These are phyloP conservation scores for Populus pruinosa DNA, from an alignment of 345 rosid genomes.

Conservation along the genomic window DNA sequence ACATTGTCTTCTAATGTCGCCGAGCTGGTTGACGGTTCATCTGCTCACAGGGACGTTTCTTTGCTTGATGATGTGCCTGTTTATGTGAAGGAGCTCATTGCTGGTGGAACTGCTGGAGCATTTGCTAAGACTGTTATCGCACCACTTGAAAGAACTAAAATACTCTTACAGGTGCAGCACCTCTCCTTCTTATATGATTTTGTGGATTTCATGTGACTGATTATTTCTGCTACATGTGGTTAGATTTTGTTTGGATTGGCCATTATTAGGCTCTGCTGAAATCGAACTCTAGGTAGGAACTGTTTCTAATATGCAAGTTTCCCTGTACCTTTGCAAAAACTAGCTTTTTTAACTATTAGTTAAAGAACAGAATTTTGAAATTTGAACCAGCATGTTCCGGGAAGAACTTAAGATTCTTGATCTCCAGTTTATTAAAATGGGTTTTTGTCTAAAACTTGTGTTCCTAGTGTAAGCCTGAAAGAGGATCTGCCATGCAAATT, in stretches of 20 bases:
- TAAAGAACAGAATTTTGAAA: not conserved
- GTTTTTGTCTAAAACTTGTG: not conserved
- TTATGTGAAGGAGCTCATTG: conserved; percentile 81
- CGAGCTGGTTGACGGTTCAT: conserved; percentile 56
- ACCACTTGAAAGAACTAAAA: conserved; percentile 84
- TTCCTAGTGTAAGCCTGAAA: not conserved
- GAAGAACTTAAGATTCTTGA: not conserved
- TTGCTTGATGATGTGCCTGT: conserved; percentile 63
- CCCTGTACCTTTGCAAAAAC: not conserved
- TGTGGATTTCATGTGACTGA: not conserved
- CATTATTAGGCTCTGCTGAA: not conserved
- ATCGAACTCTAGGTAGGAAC: not conserved
- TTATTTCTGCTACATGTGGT: not conserved
- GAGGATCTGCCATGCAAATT: not conserved
- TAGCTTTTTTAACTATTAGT: not conserved
- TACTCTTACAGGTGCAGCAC: conserved; percentile 73
- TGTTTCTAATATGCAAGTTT: not conserved
- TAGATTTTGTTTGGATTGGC: not conserved
- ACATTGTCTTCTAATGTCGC: conserved; percentile 62
- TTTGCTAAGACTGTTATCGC: conserved; percentile 91
- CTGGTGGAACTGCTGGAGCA: conserved; percentile 95
- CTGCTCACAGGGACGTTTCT: conserved; percentile 36
- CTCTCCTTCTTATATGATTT: not conserved
- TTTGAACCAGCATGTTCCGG: not conserved
- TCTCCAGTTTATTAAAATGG: not conserved